Conservation (phyloP, 345 rosid species). For the Syzygium aromaticum region DNA sequence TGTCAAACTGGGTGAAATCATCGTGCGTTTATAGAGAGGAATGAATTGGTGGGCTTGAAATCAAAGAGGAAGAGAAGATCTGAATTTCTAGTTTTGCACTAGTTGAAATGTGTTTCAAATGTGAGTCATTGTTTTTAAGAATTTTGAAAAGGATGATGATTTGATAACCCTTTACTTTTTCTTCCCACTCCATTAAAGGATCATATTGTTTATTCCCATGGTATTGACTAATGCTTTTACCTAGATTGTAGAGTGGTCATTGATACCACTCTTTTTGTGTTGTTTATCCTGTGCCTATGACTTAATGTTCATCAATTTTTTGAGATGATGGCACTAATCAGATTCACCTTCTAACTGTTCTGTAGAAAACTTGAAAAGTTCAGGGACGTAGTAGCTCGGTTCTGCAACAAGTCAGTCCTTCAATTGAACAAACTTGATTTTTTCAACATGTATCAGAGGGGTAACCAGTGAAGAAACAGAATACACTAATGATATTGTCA, state of each 20-base stretch:
- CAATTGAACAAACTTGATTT: neutral
- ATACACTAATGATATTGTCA: neutral
- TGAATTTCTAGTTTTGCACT: neutral
- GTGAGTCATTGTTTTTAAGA: neutral
- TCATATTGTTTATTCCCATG: neutral
- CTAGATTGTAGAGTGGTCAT: neutral
- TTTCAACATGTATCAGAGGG: neutral
- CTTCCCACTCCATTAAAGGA: neutral
- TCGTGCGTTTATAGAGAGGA: neutral
- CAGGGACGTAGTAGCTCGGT: neutral
- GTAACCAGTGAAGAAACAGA: neutral
- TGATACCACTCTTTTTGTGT: neutral
- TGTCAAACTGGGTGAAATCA: neutral
- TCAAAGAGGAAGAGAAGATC: neutral
- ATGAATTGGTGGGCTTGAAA: neutral
- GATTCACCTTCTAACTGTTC: neutral
- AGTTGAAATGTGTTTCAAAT: neutral
- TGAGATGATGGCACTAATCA: neutral
- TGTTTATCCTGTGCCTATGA: neutral
- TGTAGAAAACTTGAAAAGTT: neutral
- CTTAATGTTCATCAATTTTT: neutral
- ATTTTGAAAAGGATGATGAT: neutral
- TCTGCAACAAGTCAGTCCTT: neutral
- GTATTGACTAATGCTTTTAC: neutral
- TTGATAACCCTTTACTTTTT: neutral